Conservation (phyloP, 2,329 filamentous ascomycete species). For the Trichoderma semiorbis region DNA sequence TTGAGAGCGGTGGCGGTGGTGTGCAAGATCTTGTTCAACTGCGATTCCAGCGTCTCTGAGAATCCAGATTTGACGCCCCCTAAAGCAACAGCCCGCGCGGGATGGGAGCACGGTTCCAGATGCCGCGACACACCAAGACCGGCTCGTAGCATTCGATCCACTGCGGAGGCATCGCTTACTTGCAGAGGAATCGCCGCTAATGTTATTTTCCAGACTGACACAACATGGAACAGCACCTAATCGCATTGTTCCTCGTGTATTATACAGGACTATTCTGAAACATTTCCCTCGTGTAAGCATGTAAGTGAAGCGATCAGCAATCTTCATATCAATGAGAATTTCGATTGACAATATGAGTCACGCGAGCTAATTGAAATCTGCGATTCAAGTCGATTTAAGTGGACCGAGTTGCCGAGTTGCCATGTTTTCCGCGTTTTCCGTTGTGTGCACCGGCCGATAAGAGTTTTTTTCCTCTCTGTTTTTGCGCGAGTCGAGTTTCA, state of each 20-base stretch:
- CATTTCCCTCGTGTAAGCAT: background rate
- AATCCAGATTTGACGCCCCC: constrained; percentile 94
- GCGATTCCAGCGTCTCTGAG: constrained; percentile 85
- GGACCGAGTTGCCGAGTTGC: background rate
- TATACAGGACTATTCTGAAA: background rate
- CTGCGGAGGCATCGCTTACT: background rate
- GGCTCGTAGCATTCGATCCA: background rate
- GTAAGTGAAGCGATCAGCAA: background rate
- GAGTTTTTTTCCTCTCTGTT: background rate
- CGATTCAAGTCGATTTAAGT: background rate
- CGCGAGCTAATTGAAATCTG: background rate
- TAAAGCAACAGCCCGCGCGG: background rate
- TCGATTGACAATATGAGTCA: background rate
- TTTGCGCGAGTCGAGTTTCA: background rate
- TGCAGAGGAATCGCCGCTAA: background rate
- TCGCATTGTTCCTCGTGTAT: background rate
- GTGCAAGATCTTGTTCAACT: constrained; percentile 84
- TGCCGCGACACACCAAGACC: background rate
- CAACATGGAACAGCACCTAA: background rate
- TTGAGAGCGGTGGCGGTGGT: constrained; percentile 78
- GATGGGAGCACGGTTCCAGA: background rate
- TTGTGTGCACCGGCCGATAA: background rate
- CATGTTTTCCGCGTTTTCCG: background rate
- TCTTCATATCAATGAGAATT: background rate
- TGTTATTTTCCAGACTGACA: background rate